Evolutionary conservation across 257 asterid genomes (phyloP).

Genomic region (Nyctanthes arbortristis): DNA sequence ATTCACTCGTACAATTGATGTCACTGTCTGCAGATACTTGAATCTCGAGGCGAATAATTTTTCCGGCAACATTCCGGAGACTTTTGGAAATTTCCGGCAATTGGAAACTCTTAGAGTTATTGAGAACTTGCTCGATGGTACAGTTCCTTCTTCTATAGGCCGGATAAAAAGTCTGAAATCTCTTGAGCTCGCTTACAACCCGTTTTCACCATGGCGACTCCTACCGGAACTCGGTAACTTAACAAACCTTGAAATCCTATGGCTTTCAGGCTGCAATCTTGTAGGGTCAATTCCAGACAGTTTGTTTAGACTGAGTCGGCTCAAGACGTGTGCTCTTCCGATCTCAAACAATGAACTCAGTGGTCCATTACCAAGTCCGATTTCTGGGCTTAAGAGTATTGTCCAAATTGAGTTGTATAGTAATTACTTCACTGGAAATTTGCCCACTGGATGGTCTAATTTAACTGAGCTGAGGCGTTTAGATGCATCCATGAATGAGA

Average conservation of each 20-base stretch:
- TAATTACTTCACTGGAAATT: slow-evolving; percentile 53
- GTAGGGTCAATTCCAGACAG: slow-evolving; percentile 60
- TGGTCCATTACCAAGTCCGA: slow-evolving; percentile 52
- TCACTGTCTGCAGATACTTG: slow-evolving; percentile 44
- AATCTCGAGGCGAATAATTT: slow-evolving; percentile 51
- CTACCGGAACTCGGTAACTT: slow-evolving; percentile 75
- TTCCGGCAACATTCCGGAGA: slow-evolving; percentile 64
- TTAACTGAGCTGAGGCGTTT: slow-evolving; percentile 64
- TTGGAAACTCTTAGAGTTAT: slow-evolving; percentile 56
- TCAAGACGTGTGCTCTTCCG: slow-evolving; percentile 61
- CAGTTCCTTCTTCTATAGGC: slow-evolving; percentile 61
- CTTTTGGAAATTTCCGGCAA: slow-evolving; percentile 54
- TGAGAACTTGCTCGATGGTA: slow-evolving; percentile 51
- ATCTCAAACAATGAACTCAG: slow-evolving; percentile 48
- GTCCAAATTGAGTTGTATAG: slow-evolving; percentile 71
- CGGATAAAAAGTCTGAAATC: slow-evolving; percentile 52
- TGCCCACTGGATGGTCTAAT: slow-evolving; percentile 75
- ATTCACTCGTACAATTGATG: neutral
- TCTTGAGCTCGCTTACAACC: slow-evolving; percentile 61
- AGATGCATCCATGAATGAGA: slow-evolving; percentile 60
- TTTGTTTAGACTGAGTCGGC: slow-evolving; percentile 45
- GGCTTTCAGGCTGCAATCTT: slow-evolving; percentile 54
- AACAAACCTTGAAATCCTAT: slow-evolving; percentile 52
- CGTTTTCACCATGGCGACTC: slow-evolving; percentile 44
- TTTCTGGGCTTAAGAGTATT: slow-evolving; percentile 47